Evolutionary conservation across 495 filamentous ascomycete genomes (phyloP), one percentile per base, ranked within the genome.

Genomic region (Polyplosphaeria fusca): DNA sequence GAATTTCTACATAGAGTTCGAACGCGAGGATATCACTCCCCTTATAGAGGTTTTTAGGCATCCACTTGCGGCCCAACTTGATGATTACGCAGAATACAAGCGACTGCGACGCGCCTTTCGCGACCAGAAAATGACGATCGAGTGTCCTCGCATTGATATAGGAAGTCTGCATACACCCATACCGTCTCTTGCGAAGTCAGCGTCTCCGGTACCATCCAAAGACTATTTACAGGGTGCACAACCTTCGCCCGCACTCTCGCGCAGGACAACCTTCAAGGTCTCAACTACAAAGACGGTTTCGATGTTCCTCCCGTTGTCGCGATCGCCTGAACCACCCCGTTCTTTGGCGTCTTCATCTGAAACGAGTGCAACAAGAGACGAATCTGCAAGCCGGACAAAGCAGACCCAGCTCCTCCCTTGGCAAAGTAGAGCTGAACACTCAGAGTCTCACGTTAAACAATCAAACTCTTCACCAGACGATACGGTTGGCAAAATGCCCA

Each of bases 11-110:
- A 19, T 46, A 9, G 26, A 46, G 43, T 46, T 46, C 19, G 43
- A 23, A 46, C 13, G 69, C 4, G 38, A 27, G 16, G 57, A 69
- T 24, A 39, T 48, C 19, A 44, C 47, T 14, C 55, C 57, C 16
- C 64, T 71, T 55, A 56, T 64, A 30, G 60, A 63, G 13, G 66
- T 70, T 4, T 39, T 71, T 4, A 38, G 41, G 23, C 58, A 58
- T 5, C 71, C 70, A 3, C 55, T 43, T 12, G 38, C 66, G 0
- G 55, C 66, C 5, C 69, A 74, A 27, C 41, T 70, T 2, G 71
- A 74, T 25, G 70, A 74, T 48, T 74, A 73, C 49, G 55, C 44
- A 12, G 71, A 73, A 52, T 73, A 68, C 52, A 73, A 71, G 46
- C 69, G 67, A 1, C 58, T 61, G 9, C 49, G 53, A 19, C 44